phyloP scores from a whole-genome alignment of 176 grass and related monocot species.

The Melocanna baccifera region DNA sequence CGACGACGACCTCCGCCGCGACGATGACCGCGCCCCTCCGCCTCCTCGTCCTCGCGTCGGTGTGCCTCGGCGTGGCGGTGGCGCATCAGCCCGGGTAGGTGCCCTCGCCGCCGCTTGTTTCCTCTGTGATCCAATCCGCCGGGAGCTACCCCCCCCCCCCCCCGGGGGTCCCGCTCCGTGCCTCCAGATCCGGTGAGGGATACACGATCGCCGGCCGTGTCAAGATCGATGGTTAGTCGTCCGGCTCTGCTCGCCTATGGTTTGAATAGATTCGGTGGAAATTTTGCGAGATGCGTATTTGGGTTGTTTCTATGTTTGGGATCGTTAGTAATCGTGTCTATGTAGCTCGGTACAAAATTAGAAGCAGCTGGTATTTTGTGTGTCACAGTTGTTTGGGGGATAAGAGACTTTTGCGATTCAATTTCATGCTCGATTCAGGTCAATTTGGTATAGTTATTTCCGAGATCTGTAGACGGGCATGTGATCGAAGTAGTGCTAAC shows the following conservation, averaged over 20 bases:
- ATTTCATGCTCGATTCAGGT: not conserved
- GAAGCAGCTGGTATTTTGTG: not conserved
- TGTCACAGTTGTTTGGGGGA: not conserved
- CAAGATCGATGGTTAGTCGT: constrained; percentile 68
- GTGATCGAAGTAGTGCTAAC: not conserved
- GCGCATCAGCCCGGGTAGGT: constrained; percentile 33
- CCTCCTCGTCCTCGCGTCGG: not conserved
- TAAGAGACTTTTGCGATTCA: not conserved
- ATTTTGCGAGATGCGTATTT: not conserved
- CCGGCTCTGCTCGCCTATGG: not conserved
- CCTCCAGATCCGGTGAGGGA: constrained; percentile 61
- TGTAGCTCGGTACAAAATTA: not conserved
- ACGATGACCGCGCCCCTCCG: constrained; percentile 27
- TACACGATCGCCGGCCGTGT: constrained; percentile 73
- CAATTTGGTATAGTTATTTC: not conserved
- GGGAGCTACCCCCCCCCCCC: constrained; percentile 17
- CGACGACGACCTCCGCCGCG: not conserved
- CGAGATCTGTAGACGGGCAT: not conserved
- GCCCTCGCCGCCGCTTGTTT: not conserved
- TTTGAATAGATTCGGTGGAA: not conserved
- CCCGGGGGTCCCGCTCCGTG: not conserved
- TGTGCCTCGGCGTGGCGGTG: constrained; percentile 16
- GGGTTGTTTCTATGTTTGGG: not conserved
- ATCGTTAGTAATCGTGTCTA: not conserved
- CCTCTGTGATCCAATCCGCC: constrained; percentile 9